Evolutionary conservation across 164 flowering plant genomes (phyloP).

Genomic region (Vitis cinerea): DNA sequence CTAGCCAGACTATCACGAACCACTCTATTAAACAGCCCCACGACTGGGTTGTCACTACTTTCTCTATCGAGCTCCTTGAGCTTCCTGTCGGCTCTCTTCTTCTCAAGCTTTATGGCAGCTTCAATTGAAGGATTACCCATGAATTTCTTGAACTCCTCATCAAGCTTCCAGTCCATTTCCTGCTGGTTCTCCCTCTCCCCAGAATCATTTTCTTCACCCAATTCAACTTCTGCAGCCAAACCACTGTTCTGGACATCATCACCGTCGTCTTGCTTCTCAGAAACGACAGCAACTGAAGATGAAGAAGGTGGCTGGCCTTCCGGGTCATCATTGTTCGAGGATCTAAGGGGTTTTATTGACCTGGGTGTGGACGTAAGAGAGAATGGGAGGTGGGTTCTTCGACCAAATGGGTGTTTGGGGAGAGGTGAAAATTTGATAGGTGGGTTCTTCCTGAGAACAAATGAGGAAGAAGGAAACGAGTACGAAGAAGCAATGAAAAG

Average conservation of each 20-base stretch:
- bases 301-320: conserved; percentile 32
- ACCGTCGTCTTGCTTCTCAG: conserved; percentile 21
- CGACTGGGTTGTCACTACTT: conserved; percentile 51
- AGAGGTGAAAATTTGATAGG: conserved; percentile 3
- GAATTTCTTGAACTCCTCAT: conserved; percentile 92
- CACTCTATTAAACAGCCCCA: conserved; percentile 46
- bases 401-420: conserved; percentile 14
- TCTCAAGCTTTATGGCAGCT: conserved; percentile 94
- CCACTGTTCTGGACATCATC: conserved; percentile 19
- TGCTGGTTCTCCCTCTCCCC: conserved; percentile 44
- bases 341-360: conserved; percentile 25
- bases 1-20: conserved; percentile 56
- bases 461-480: conserved; percentile 18
- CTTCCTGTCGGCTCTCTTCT: conserved; percentile 87
- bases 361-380: conserved; percentile 11
- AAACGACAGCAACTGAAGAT: conserved; percentile 30
- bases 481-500: conserved; percentile 16
- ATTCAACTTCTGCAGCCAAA: conserved; percentile 11
- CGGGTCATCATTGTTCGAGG: conserved; percentile 34
- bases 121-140: conserved; percentile 98
- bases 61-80: conserved; percentile 84
- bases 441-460: conserved; percentile 5
- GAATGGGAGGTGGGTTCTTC: conserved; percentile 15
- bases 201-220: conserved; percentile 10
- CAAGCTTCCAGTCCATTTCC: conserved; percentile 85